Base-by-base conservation (phyloP, 2,329 filamentous ascomycete species). In the Alternaria arborescens region DNA sequence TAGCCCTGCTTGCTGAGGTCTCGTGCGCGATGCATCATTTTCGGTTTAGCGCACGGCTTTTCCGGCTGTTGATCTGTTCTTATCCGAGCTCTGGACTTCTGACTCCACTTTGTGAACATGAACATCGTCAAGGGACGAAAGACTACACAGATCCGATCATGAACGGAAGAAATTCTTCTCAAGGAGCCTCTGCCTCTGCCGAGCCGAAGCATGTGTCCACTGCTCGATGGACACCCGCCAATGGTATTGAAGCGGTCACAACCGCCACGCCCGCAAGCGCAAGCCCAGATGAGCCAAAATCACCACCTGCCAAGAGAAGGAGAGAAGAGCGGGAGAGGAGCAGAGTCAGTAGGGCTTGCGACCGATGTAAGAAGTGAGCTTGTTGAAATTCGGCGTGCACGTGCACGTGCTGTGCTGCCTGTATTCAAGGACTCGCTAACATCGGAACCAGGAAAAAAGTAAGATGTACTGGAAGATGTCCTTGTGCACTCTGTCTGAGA, bases 261-360 rank as follows among this genome's bases (percentile, higher is more conserved):
- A 62, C 42, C 18, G 42, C 22, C 32, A 60, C 46, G 32, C 53
- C 60, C 52, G 32, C 59, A 56, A 52, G 59, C 64, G 14, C 64
- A 66, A 44, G 68, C 68, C 61, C 68, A 24, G 63, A 62, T 59
- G 71, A 72, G 20, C 64, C 61, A n/a, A 55, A 63, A 55, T 63
- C 67, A 18, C 66, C 73, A 22, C 64, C 72, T 26, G 67, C 71
- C 8, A 77, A 78, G 64, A 70, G 75, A 22, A 68, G 73, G 43
- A 77, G 71, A 61, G 74, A 78, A 44, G 74, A 73, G 1, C 68
- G 63, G 32, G 80, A 81, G 51, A 70, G 81, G 18, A 76, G 77
- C 22, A 77, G 81, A 52, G 82, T 83, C 51, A 83, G 79, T 58
- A 76, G 82, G 28, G 82, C 82, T 18, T 84, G 82, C 66, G 82